phyloP scores from a whole-genome alignment of 306 rosid genomes.

The Trifolium dubium region DNA sequence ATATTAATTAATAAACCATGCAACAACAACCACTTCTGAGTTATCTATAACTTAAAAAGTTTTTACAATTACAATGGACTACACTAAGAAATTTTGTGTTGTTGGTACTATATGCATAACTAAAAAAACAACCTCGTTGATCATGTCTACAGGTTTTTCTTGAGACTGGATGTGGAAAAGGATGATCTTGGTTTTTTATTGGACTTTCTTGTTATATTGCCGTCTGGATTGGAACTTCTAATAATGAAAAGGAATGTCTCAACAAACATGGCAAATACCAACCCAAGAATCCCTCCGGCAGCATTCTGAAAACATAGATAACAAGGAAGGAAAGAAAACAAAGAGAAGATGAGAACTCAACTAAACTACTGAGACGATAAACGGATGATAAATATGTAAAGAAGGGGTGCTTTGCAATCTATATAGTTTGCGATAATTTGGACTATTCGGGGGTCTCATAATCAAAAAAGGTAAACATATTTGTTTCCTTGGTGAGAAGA shows the following conservation, averaged over 20 bases:
- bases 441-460: background rate
- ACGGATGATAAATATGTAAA: background rate
- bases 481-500: background rate
- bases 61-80: slow-evolving; percentile 33
- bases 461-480: background rate
- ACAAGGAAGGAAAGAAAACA: background rate
- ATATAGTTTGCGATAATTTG: background rate
- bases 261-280: slow-evolving; percentile 86
- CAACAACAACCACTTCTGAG: slow-evolving; percentile 19
- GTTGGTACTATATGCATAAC: slow-evolving; percentile 28
- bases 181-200: slow-evolving; percentile 50
- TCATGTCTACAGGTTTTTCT: slow-evolving; percentile 70
- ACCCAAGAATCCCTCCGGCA: slow-evolving; percentile 89
- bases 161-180: slow-evolving; percentile 53
- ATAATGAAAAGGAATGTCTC: slow-evolving; percentile 91
- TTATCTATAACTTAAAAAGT: slow-evolving; percentile 28
- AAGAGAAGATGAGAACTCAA: slow-evolving; percentile 9
- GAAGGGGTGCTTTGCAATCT: background rate
- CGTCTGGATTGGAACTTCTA: slow-evolving; percentile 51
- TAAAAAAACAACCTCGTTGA: slow-evolving; percentile 40
- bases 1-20: slow-evolving; percentile 17
- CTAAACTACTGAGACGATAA: slow-evolving; percentile 19
- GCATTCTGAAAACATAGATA: slow-evolving; percentile 64
- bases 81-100: slow-evolving; percentile 10
- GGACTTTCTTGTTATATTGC: slow-evolving; percentile 48